Percentiles rank a stretch among this genome's conserved stretches.
These are phyloP conservation scores for Stephania japonica DNA, from an alignment of 164 flowering plant genomes.

Conservation along the genomic window DNA sequence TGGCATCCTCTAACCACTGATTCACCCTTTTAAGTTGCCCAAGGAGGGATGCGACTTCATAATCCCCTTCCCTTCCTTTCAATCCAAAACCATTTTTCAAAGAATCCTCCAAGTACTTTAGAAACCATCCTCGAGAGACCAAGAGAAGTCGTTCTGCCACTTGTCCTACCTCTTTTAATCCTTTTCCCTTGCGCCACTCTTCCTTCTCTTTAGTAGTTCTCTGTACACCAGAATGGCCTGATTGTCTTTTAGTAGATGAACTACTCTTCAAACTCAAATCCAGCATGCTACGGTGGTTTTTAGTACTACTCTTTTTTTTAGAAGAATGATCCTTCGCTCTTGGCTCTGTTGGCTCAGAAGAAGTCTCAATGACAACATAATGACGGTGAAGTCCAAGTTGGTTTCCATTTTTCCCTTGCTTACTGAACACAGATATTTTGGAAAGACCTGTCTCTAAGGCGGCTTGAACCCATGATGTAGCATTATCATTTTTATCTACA, in stretches of 20 bases:
- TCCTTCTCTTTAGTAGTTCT: conserved; percentile 19
- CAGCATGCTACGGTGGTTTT: conserved; percentile 6
- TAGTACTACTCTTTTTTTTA: conserved; percentile 21
- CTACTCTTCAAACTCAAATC: conserved; percentile 15
- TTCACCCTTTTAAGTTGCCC: conserved; percentile 57
- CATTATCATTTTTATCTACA: conserved; percentile 23
- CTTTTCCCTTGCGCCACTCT: conserved; percentile 23
- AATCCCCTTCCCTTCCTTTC: conserved; percentile 17
- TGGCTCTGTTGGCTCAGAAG: conserved; percentile 12
- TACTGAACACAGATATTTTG: conserved; percentile 30
- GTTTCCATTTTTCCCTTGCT: conserved; percentile 24
- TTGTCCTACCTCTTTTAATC: conserved; percentile 35
- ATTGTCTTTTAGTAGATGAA: conserved; percentile 16
- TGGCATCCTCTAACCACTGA: conserved; percentile 49
- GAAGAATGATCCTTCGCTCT: conserved; percentile 20
- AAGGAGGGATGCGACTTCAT: conserved; percentile 30
- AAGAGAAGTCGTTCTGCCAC: conserved; percentile 33
- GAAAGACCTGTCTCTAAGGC: conserved; percentile 51
- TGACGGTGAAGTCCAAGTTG: conserved; percentile 18
- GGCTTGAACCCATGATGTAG: conserved; percentile 51
- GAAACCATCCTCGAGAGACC: conserved; percentile 48
- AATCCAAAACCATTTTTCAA: conserved; percentile 33
- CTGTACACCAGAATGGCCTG: conserved; percentile 16
- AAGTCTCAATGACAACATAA: conserved; percentile 33
- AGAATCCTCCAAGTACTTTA: conserved; percentile 47